These are phyloP conservation scores for Phialophora chinensis DNA, from an alignment of 2,329 filamentous ascomycete species.

Conservation along the genomic window DNA sequence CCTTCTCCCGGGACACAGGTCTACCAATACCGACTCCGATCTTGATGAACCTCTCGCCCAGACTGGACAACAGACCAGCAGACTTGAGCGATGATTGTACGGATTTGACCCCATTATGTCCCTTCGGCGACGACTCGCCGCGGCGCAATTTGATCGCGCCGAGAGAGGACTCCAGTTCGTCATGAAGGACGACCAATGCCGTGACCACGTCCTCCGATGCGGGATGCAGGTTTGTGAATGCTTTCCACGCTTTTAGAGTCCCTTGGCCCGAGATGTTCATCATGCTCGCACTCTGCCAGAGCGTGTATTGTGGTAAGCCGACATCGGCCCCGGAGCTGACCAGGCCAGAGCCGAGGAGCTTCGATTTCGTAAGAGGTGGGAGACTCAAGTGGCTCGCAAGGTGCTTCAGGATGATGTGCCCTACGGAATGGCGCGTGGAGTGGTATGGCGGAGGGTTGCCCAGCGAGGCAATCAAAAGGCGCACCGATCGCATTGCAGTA, in stretches of 20 bases:
- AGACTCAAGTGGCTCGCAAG: conserved; percentile 61
- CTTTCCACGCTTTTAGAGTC: conserved; percentile 69
- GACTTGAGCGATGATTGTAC: conserved; percentile 46
- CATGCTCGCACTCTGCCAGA: conserved; percentile 74
- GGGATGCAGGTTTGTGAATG: conserved; percentile 48
- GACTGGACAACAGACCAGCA: conserved; percentile 48
- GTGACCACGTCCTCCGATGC: conserved; percentile 44
- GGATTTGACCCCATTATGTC: conserved; percentile 78
- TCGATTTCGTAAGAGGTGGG: conserved; percentile 57
- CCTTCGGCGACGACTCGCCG: conserved; percentile 64
- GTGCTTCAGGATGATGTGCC: conserved; percentile 74
- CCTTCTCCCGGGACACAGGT: conserved; percentile 68
- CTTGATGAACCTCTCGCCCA: conserved; percentile 62
- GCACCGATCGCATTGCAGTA: conserved; percentile 41
- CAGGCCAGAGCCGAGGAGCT: conserved; percentile 56
- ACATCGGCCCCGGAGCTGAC: conserved; percentile 55
- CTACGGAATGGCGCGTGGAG: conserved; percentile 83
- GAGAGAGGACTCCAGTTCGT: conserved; percentile 78
- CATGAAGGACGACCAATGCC: conserved; percentile 79
- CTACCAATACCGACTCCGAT: conserved; percentile 89
- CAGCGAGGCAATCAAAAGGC: conserved; percentile 81
- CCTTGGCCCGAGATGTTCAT: conserved; percentile 87
- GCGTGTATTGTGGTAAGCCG: conserved; percentile 61
- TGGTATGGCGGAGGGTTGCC: conserved; percentile 81
- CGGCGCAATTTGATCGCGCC: conserved; percentile 70